Evolutionary conservation across 768 basidiomycete genomes (phyloP), one percentile per base, ranked within the genome.

Genomic region (Phaeolepiota aurea): DNA sequence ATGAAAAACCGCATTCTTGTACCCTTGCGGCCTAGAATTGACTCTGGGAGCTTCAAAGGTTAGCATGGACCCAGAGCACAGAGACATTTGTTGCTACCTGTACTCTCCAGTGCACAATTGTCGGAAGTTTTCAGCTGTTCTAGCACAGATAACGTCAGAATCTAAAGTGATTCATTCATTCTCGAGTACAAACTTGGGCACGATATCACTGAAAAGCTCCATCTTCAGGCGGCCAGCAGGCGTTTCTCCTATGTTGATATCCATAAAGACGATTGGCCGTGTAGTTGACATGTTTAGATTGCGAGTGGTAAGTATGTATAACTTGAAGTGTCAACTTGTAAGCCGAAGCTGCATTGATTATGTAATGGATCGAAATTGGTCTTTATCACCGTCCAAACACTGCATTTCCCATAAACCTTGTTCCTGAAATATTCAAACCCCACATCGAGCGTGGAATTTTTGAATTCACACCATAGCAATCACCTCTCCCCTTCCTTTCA

Each of bases 21-120:
- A 96, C 3, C 91, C 91, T 57, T 90, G 87, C 2, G 91, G 90
- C 42, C 87, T 68, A 11, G 83, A 76, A 50, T 92, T 88, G 4
- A 88, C 75, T 49, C 87, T 87, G 44, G 13, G 44, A 28, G 25
- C 25, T 28, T 28, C 25, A 28, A n/a, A n/a, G n/a, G n/a, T n/a
- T n/a, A n/a, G 25, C 7, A 7, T 28, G 25, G 25, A 28, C 25
- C 7, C n/a, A 28, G 25, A 7, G n/a, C 7, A 28, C n/a, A 28
- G 25, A 28, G 7, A n/a, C 25, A 28, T n/a, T 7, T 7, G 10
- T 9, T 22, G 18, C 7, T 22, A 92, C 87, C 90, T 76, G 62
- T 78, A 87, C 64, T 98, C 94, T n/a, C 96, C 96, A 2, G 93
- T 97, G 56, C 94, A 98, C 19, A 98, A 68, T 53, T 98, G 94